Conservation (phyloP, 306 rosid species). For the Dalbergia oliveri region DNA sequence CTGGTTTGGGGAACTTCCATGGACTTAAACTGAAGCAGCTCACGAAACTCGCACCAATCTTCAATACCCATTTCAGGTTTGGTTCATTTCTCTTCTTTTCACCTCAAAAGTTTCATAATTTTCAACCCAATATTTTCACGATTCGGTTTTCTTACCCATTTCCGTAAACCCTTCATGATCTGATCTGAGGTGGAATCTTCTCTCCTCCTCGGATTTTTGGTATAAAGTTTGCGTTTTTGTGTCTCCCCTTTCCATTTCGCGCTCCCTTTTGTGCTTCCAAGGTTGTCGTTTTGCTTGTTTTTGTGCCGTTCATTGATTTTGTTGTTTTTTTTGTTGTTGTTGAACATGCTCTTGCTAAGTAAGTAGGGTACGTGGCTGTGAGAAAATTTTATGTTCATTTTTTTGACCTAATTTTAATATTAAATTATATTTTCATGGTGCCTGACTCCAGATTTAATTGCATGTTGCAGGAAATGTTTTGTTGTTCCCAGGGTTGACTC, state of each 20-base stretch:
- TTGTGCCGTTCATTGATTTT: neutral
- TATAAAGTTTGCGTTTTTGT: constrained; percentile 26
- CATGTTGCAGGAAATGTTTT: constrained; percentile 59
- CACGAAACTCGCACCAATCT: neutral
- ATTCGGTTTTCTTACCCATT: neutral
- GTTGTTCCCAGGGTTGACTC: constrained; percentile 24
- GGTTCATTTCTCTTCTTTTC: constrained; percentile 1
- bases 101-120: neutral
- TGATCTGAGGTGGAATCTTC: constrained; percentile 37
- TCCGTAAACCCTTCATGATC: constrained; percentile 42
- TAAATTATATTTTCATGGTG: neutral
- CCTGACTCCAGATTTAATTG: constrained; percentile 47
- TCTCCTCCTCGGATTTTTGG: constrained; percentile 16
- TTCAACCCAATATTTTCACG: neutral
- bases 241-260: neutral
- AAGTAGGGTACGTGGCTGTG: neutral
- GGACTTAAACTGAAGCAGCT: constrained; percentile 28
- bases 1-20: constrained; percentile 24
- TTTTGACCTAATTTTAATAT: neutral
- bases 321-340: neutral
- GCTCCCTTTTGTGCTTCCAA: neutral
- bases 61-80: constrained; percentile 48
- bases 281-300: constrained; percentile 15
- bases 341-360: neutral
- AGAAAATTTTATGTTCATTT: neutral